phyloP scores from a whole-genome alignment of 2,329 filamentous ascomycete species.

The Pyrenophora graminea region DNA sequence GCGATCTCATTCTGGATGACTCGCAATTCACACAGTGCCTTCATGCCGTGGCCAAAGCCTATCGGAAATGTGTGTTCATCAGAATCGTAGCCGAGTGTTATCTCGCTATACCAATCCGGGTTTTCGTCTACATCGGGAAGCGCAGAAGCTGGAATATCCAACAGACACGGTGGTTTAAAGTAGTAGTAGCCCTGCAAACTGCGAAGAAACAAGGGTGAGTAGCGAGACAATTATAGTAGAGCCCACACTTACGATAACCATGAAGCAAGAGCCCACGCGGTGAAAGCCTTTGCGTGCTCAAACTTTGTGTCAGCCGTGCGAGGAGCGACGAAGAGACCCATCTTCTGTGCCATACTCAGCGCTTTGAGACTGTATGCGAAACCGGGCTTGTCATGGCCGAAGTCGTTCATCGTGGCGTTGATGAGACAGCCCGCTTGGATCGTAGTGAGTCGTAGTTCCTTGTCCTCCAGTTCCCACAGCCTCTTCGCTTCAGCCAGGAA shows the following conservation, averaged over 20 bases:
- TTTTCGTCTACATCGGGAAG: conserved; percentile 17
- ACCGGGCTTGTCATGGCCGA: conserved; percentile 13
- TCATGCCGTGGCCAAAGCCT: conserved; percentile 10
- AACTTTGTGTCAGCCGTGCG: not conserved
- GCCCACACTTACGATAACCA: conserved; percentile 8
- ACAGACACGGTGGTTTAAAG: conserved; percentile 12
- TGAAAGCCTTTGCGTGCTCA: conserved; percentile 14
- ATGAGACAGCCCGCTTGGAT: conserved; percentile 21
- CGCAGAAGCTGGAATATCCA: not conserved
- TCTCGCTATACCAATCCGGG: conserved; percentile 23
- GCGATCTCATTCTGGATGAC: conserved; percentile 15
- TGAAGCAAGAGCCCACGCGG: conserved; percentile 12
- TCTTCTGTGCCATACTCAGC: conserved; percentile 17
- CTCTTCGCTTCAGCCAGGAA: conserved; percentile 29
- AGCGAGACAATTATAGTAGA: not conserved
- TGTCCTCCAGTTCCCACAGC: conserved; percentile 23
- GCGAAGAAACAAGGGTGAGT: not conserved
- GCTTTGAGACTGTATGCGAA: conserved; percentile 13
- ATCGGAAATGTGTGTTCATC: conserved; percentile 1
- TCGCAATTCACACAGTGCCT: conserved; percentile 13
- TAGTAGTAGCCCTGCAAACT: conserved; percentile 14
- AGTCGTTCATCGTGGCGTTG: conserved; percentile 12
- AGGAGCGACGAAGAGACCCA: conserved; percentile 15
- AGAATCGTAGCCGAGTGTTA: conserved; percentile 5
- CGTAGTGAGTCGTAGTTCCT: conserved; percentile 14